Evolutionary conservation across 2,329 filamentous ascomycete species (phyloP).

Genomic region (Eutypa lata): DNA sequence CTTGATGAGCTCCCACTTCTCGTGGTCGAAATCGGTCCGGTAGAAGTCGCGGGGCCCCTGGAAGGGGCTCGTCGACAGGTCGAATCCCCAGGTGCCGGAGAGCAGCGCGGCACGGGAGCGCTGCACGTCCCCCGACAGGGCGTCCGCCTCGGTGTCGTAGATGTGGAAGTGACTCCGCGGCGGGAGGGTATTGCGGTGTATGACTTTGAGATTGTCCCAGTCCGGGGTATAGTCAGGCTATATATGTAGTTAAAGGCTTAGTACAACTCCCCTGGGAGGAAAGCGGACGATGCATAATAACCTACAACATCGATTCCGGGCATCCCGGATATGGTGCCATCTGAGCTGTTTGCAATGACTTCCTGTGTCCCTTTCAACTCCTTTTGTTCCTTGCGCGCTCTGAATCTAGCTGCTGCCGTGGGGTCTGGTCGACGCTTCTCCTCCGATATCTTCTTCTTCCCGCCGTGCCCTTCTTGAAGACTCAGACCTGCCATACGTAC

Average conservation of each 20-base stretch:
- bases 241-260: slow-evolving; percentile 10
- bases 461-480: not conserved
- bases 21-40: slow-evolving; percentile 31
- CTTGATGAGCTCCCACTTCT: slow-evolving; percentile 44
- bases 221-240: slow-evolving; percentile 43
- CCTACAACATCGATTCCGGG: not conserved
- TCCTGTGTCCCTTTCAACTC: not conserved
- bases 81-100: slow-evolving; percentile 55
- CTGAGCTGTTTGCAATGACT: not conserved
- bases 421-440: not conserved
- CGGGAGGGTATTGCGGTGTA: slow-evolving; percentile 58
- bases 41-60: slow-evolving; percentile 42
- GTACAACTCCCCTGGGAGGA: not conserved
- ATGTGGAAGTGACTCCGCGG: slow-evolving; percentile 56
- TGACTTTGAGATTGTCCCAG: slow-evolving; percentile 58
- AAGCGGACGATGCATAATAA: not conserved
- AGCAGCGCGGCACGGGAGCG: slow-evolving; percentile 40
- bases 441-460: not conserved
- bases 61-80: slow-evolving; percentile 43
- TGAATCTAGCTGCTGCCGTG: not conserved
- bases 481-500: slow-evolving; percentile 10
- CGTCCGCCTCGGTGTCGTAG: slow-evolving; percentile 46
- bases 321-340: not conserved
- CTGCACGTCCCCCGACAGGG: slow-evolving; percentile 38
- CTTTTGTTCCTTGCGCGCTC: not conserved